These are phyloP conservation scores for Calonectria fujianensis DNA, from an alignment of 2,329 filamentous ascomycete genomes.

Conservation along the genomic window DNA sequence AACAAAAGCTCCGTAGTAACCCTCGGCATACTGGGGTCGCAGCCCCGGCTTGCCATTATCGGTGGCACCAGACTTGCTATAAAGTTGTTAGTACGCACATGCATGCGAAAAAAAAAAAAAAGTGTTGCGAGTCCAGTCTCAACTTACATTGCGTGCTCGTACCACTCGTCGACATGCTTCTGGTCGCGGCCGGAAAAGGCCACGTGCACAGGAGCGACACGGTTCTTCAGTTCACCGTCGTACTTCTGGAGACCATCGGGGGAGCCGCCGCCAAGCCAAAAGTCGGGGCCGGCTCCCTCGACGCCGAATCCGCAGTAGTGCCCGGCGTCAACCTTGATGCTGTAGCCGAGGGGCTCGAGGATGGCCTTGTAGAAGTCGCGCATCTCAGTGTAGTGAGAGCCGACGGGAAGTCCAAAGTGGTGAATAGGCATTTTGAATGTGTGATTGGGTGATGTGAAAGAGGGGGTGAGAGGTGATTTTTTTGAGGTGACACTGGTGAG, in stretches of 20 bases:
- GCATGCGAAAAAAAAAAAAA: neutral
- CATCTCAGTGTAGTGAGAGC: conserved; percentile 53
- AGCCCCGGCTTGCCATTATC: conserved; percentile 70
- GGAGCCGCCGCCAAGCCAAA: conserved; percentile 52
- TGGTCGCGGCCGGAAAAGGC: conserved; percentile 47
- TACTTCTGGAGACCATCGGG: conserved; percentile 47
- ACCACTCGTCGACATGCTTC: conserved; percentile 52
- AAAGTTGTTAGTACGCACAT: neutral
- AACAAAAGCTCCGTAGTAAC: conserved; percentile 72
- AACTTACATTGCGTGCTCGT: conserved; percentile 53
- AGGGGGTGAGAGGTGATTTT: neutral
- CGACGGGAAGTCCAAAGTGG: conserved; percentile 51
- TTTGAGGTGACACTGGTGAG: neutral
- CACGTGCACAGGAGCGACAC: conserved; percentile 49
- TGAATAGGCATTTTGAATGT: conserved; percentile 45
- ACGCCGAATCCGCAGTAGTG: conserved; percentile 51
- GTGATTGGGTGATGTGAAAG: neutral
- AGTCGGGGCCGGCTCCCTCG: conserved; percentile 45
- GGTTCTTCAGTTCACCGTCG: conserved; percentile 48
- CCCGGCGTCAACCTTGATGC: conserved; percentile 45
- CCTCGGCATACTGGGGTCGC: conserved; percentile 64
- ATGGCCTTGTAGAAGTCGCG: conserved; percentile 55
- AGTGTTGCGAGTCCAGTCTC: too few relatives aligned
- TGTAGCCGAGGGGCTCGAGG: conserved; percentile 53
- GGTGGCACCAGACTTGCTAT: conserved; percentile 64